Evolutionary conservation across 139 green algal species (phyloP).

Genomic region (Spirogloea muscicola): DNA sequence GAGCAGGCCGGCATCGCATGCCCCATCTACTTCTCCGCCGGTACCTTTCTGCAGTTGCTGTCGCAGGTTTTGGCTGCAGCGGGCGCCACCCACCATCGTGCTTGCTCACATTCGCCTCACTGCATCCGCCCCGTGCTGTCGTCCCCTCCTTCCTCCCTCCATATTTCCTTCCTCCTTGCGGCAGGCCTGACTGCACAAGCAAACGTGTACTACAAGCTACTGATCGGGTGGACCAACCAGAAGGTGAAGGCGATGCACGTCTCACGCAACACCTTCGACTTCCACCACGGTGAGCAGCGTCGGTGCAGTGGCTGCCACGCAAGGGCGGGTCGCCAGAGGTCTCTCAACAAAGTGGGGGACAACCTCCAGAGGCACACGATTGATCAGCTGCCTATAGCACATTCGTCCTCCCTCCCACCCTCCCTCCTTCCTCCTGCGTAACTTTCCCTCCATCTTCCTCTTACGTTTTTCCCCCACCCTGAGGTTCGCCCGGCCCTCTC

Average conservation of each 20-base stretch:
- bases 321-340: too few relatives aligned
- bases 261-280: conserved; percentile 43
- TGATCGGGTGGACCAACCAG: conserved; percentile 57
- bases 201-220: conserved; percentile 59
- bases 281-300: conserved; percentile 40
- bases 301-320: too few relatives aligned
- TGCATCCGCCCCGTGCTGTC: not conserved
- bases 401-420: not conserved
- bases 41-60: too few relatives aligned
- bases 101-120: too few relatives aligned
- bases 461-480: not conserved
- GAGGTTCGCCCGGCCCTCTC: not conserved
- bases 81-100: too few relatives aligned
- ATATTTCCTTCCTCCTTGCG: not conserved
- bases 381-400: too few relatives aligned
- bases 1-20: conserved; percentile 22
- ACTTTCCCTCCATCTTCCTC: not conserved
- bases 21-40: conserved; percentile 59
- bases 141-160: not conserved
- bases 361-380: too few relatives aligned
- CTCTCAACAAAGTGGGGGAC: too few relatives aligned
- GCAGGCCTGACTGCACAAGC: conserved; percentile 60
- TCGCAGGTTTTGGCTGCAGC: too few relatives aligned
- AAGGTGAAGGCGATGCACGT: conserved; percentile 25
- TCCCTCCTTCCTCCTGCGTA: not conserved